Evolutionary conservation across 257 asterid genomes (phyloP).

Genomic region (Paraleonurus japonicus): DNA sequence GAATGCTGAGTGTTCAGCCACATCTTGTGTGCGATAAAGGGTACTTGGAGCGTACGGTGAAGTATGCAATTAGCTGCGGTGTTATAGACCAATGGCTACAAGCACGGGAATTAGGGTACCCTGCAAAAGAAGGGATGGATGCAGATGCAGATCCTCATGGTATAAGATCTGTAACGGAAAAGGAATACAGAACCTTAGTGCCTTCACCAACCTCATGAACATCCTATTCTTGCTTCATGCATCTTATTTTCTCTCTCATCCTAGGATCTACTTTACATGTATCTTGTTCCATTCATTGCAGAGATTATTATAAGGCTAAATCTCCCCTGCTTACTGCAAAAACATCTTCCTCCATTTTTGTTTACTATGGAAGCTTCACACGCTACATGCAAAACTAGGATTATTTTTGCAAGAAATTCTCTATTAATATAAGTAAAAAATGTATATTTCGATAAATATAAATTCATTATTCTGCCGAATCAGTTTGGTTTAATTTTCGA

Average conservation of each 20-base stretch:
- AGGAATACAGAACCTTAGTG: constrained; percentile 64
- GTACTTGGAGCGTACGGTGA: constrained; percentile 63
- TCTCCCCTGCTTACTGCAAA: too few species aligned
- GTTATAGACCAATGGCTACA: constrained; percentile 81
- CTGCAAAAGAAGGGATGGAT: constrained; percentile 90
- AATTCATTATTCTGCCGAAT: too few species aligned
- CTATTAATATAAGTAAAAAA: too few species aligned
- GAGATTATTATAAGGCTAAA: too few species aligned
- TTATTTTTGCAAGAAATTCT: too few species aligned
- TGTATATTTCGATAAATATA: too few species aligned
- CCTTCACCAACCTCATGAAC: constrained; percentile 42
- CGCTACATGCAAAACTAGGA: too few species aligned
- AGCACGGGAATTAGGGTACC: constrained; percentile 71
- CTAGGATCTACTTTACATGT: not conserved
- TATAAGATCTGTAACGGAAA: constrained; percentile 71
- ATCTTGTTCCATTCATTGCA: constrained; percentile 2
- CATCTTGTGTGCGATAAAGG: constrained; percentile 64
- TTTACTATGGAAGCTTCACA: too few species aligned
- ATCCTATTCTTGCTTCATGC: not conserved
- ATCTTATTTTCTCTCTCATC: not conserved
- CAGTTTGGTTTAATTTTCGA: too few species aligned
- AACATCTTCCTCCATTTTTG: too few species aligned
- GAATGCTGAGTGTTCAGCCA: constrained; percentile 77
- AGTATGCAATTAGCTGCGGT: constrained; percentile 86
- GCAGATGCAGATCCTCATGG: constrained; percentile 69